Conservation (phyloP, 345 rosid species). For the Iberis pinnata region DNA sequence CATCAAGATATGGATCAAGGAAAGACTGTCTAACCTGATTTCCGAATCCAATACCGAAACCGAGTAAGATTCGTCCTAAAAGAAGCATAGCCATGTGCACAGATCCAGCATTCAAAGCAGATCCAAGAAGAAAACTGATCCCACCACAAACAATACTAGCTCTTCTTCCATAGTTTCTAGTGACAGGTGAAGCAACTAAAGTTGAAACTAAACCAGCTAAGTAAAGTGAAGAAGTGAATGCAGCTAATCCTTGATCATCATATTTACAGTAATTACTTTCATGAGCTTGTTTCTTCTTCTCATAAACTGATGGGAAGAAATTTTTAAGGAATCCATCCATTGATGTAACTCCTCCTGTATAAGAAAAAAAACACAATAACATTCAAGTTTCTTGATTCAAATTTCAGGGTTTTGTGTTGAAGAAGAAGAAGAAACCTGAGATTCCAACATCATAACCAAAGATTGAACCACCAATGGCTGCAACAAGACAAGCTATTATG, state of each 20-base stretch:
- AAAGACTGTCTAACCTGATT: constrained; percentile 61
- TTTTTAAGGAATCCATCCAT: constrained; percentile 69
- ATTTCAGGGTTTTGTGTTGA: background rate
- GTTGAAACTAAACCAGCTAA: constrained; percentile 84
- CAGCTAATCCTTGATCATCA: constrained; percentile 64
- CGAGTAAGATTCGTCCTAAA: constrained; percentile 75
- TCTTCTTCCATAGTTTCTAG: constrained; percentile 70
- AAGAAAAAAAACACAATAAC: background rate
- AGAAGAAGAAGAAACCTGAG: constrained; percentile 46
- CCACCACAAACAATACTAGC: constrained; percentile 84
- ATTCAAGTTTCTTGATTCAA: background rate
- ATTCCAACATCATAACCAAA: constrained; percentile 92
- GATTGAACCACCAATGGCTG: constrained; percentile 80
- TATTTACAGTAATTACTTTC: constrained; percentile 95
- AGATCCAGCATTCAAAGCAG: constrained; percentile 66
- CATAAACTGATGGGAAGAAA: constrained; percentile 61
- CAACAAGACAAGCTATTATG: constrained; percentile 56
- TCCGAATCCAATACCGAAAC: constrained; percentile 93
- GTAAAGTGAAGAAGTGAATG: constrained; percentile 87
- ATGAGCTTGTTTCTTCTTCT: constrained; percentile 59
- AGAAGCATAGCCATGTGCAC: constrained; percentile 69
- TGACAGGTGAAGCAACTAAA: constrained; percentile 68
- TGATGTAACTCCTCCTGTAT: constrained; percentile 81
- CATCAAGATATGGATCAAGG: too few species aligned
- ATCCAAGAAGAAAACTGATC: constrained; percentile 64